A percentile compares a stretch with the other conserved stretches of the same genome.
Evolutionary conservation across 2,329 filamentous ascomycete genomes (phyloP).

Genomic region (Epichloe elymi): DNA sequence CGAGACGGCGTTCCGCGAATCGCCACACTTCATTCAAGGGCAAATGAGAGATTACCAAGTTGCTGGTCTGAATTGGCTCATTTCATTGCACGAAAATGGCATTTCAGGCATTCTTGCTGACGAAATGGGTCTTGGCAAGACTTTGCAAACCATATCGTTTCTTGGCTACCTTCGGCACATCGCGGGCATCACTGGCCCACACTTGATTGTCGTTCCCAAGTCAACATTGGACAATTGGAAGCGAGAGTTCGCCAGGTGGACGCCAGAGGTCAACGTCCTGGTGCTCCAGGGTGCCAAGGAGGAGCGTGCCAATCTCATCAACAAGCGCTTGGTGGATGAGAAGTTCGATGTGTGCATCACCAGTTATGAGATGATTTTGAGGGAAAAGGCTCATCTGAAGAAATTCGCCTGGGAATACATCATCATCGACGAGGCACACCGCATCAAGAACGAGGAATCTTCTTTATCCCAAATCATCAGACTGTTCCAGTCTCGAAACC

Average conservation of each 20-base stretch:
- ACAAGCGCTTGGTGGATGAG: constrained; percentile 80
- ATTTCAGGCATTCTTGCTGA: constrained; percentile 96
- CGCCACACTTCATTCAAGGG: constrained; percentile 77
- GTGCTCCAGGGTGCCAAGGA: constrained; percentile 94
- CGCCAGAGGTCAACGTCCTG: constrained; percentile 85
- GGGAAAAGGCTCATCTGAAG: constrained; percentile 92
- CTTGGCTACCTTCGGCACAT: constrained; percentile 88
- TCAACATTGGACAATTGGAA: constrained; percentile 98
- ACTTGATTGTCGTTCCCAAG: constrained; percentile 86
- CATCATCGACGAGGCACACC: constrained; percentile 94
- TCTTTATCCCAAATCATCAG: constrained; percentile 94
- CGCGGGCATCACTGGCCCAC: constrained; percentile 77
- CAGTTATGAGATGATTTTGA: constrained; percentile 96
- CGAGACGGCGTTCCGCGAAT: constrained; percentile 87
- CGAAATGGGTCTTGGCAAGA: constrained; percentile 98
- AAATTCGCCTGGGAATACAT: constrained; percentile 99
- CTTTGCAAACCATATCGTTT: constrained; percentile 92
- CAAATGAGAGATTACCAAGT: constrained; percentile 95
- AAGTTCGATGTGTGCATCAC: constrained; percentile 98
- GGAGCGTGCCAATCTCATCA: constrained; percentile 76
- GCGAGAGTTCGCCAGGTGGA: constrained; percentile 87
- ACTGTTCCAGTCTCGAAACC: constrained; percentile 88
- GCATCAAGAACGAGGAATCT: constrained; percentile 98
- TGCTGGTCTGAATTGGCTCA: constrained; percentile 91
- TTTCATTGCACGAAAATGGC: constrained; percentile 95